Base-by-base conservation (phyloP, 1,284 basidiomycete genomes). In the Cryptococcus depauperatus region DNA sequence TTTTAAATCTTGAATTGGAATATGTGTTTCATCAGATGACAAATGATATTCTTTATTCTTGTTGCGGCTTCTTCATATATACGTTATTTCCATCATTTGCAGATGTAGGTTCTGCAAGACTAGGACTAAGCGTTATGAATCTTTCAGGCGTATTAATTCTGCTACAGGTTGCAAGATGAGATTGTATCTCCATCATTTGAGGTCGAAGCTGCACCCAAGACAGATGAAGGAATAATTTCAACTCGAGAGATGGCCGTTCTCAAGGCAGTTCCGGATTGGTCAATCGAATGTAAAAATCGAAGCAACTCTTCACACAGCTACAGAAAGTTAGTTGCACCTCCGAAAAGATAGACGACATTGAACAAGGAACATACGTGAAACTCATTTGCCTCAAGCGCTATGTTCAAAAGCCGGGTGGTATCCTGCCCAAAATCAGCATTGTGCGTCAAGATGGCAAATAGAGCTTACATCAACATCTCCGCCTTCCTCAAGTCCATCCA, bases 401-500 rank as follows among this genome's bases (percentile, higher is more conserved):
- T 78, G 37, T 78, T 78, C 41, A 96, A 71, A 16, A 95, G 73
- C 23, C 84, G 77, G 22, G 89, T 78, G 2, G 83, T 87, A 55
- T 93, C 87, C 35, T 77, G 76, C 56, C 25, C 29, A 1, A 13
- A 14, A 21, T 40, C 38, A 44, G 39, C 16, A n/a, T 22, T 21
- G 39, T 10, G 5, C 39, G 8, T 9, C 1, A n/a, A 6, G 6
- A 39, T 22, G 3, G 18, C 11, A 25, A 5, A 11, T 18, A 28
- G 27, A 5, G 53, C 55, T 46, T 46, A 64, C 62, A 40, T 81
- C 81, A 50, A 81, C 79, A 64, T 83, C 84, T 52, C 90, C 85
- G 39, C 88, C 73, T 52, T 91, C 85, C 61, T 97, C 90, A 39
- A 97, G 75, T 52, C 85, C 90, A 67, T 98, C 92, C 47, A 98